Conservation (phyloP, 441 rosid genomes). For the Populus hybrid region DNA sequence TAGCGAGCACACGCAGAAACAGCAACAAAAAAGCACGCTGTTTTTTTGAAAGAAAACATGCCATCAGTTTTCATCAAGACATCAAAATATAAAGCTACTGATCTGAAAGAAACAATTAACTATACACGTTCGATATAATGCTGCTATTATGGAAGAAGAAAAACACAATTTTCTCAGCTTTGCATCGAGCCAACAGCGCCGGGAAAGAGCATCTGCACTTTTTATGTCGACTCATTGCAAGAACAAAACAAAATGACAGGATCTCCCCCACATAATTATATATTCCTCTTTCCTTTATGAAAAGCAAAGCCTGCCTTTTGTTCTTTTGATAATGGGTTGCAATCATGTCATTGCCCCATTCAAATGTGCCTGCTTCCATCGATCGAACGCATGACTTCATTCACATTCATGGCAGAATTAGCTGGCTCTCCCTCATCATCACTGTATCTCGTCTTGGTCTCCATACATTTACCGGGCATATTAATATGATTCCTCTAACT, state of each 20-base stretch:
- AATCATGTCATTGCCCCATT: neutral
- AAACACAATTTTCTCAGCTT: neutral
- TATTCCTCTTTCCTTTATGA: neutral
- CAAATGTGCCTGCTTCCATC: neutral
- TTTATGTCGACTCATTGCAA: slow-evolving; percentile 1
- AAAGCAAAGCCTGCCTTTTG: neutral
- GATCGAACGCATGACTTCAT: neutral
- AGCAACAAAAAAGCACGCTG: neutral
- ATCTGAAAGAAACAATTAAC: no score
- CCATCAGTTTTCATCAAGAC: no score
- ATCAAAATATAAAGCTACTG: no score
- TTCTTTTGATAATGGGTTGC: neutral
- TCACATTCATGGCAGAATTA: neutral
- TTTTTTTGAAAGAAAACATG: no score
- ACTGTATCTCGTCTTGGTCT: neutral
- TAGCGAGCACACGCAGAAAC: neutral
- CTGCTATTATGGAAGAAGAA: no score
- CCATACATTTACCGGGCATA: no score
- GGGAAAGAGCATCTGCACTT: slow-evolving; percentile 2
- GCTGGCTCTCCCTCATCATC: neutral
- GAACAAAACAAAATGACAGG: slow-evolving; percentile 7
- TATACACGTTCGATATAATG: no score
- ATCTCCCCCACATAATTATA: neutral
- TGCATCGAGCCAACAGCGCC: neutral
- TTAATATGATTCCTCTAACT: neutral